Conservation (phyloP, 192 early-diverging fungal genomes). For the Linnemannia zychae region DNA sequence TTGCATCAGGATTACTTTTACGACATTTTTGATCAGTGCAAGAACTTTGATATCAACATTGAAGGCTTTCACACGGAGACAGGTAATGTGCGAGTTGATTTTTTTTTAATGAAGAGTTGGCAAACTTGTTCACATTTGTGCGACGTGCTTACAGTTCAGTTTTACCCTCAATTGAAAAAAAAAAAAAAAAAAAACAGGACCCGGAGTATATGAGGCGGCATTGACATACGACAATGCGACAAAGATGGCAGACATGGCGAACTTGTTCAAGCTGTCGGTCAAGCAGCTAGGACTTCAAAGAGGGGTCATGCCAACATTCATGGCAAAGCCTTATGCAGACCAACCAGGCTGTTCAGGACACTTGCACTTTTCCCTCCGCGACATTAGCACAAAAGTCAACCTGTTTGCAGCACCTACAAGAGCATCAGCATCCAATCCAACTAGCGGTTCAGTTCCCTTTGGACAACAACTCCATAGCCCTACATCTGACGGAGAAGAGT, state of each 20-base stretch:
- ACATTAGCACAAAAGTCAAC: constrained; percentile 61
- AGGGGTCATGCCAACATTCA: constrained; percentile 83
- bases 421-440: neutral
- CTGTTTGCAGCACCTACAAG: constrained; percentile 61
- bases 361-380: constrained; percentile 78
- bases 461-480: constrained; percentile 25
- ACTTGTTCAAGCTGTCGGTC: constrained; percentile 80
- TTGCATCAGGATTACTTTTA: constrained; percentile 79
- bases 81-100: constrained; percentile 35
- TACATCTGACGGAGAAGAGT: constrained; percentile 33
- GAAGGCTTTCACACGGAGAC: constrained; percentile 89
- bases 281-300: constrained; percentile 80
- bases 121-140: neutral
- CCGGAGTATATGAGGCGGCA: constrained; percentile 87
- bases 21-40: constrained; percentile 75
- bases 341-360: constrained; percentile 88
- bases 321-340: constrained; percentile 84
- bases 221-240: constrained; percentile 72
- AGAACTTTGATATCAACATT: constrained; percentile 70
- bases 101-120: neutral
- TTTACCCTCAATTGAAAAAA: too few relatives aligned
- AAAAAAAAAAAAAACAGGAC: too few relatives aligned
- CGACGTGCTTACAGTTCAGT: too few relatives aligned
- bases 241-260: constrained; percentile 77
- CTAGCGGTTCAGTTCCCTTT: neutral